Evolutionary conservation across 73 alveolate genomes (phyloP), one percentile per base, ranked within the genome.

Genomic region (Halteria grandinella): DNA sequence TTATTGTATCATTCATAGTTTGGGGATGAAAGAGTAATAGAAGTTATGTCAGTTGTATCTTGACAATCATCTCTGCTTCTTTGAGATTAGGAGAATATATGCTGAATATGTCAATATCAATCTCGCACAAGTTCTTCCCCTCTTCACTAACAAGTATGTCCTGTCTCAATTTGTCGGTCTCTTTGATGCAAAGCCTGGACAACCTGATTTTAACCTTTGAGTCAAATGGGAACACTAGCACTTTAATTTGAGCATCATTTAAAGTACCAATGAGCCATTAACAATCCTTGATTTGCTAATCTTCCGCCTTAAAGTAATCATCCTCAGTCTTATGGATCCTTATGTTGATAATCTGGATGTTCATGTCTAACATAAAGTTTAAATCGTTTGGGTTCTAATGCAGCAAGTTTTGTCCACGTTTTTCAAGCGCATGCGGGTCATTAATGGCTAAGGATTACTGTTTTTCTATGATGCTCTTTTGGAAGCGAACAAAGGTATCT

Each of bases 41-140:
- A 28, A 80, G 52, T 36, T 69, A 34, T 8, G 85, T 85, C 21
- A 80, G 53, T 12, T 32, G 33, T 10, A 57, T 44, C 25, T 1
- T 27, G 17, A 80, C 70, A n/a, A 27, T 44, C 34, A 80, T 80
- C 47, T 80, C 85, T 28, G 71, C 60, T 24, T 66, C 66, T 12
- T 25, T 40, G 3, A 66, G 23, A 31, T 66, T 66, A 6, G 80
- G 80, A 8, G 80, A 66, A 31, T 66, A 66, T 10, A 66, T 45
- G 23, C 32, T 57, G 28, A 10, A 66, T 2, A 66, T 66, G 47
- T 66, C 80, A 12, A 66, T 66, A 15, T 24, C 47, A 12, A 66
- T 44, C 47, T 66, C 69, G 18, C 32, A 44, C 28, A 66, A 20
- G 28, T 66, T 66, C 20, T 47, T 24, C 2, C 66, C 80, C 20